Evolutionary conservation across 768 basidiomycete species (phyloP).

Genomic region (Fomitopsis pulvina): DNA sequence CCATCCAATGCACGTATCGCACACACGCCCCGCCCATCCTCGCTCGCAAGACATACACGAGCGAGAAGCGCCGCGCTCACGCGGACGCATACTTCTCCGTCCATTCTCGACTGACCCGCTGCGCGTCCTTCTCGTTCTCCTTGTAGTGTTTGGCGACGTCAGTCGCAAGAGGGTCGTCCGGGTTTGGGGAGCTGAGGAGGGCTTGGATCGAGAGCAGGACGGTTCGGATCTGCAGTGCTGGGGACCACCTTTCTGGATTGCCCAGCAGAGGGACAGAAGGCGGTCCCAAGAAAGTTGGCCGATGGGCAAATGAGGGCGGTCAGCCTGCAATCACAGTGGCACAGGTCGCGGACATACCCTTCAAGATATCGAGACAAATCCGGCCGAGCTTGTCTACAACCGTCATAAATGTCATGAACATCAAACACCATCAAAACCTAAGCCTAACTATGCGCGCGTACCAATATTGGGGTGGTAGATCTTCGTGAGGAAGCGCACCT

Average conservation of each 20-base stretch:
- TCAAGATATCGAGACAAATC: slow-evolving; percentile 97
- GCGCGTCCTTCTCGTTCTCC: slow-evolving; percentile 91
- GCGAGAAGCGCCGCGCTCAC: slow-evolving; percentile 2
- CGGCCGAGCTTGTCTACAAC: slow-evolving; percentile 90
- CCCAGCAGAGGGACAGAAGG: not conserved
- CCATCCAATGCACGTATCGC: not conserved
- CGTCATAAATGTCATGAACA: slow-evolving; percentile 2
- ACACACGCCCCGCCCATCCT: not conserved
- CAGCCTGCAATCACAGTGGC: not conserved
- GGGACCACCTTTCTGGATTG: slow-evolving; percentile 94
- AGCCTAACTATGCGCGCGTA: slow-evolving; percentile 34
- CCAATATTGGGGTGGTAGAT: slow-evolving; percentile 99
- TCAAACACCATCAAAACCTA: not conserved
- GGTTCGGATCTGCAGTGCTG: slow-evolving; percentile 96
- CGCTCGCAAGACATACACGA: not conserved
- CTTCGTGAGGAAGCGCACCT: slow-evolving; percentile 96
- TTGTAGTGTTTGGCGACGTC: slow-evolving; percentile 99
- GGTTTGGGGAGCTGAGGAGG: slow-evolving; percentile 93
- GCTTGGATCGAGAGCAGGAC: slow-evolving; percentile 96
- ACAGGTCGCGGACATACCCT: slow-evolving; percentile 47
- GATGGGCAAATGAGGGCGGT: not conserved
- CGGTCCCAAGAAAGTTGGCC: not conserved
- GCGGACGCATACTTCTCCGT: slow-evolving; percentile 76
- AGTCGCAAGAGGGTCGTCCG: slow-evolving; percentile 90
- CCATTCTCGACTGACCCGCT: slow-evolving; percentile 92